Base-by-base conservation (phyloP, 257 asterid genomes). In the Gentiana straminea region DNA sequence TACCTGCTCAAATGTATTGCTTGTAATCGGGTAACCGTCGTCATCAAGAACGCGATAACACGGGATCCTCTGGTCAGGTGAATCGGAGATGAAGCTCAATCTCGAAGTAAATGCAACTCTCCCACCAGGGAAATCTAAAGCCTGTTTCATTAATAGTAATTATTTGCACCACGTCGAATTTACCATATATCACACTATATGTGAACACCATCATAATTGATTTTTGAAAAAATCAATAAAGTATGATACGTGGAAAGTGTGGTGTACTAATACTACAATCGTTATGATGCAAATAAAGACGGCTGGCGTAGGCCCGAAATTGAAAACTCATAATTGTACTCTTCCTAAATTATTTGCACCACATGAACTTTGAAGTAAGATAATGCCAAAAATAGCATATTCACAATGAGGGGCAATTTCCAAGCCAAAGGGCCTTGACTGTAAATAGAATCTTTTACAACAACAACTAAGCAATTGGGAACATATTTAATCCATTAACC, bases 1-100 rank as follows among this genome's bases (percentile, higher is more conserved):
- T 74, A 85, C 97, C 94, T 76, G 76, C 62, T 78, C 79, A 59
- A 72, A 79, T 62, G 5, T 72, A 68, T 68, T 63, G 62, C 83
- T 82, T 33, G 75, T 9, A 36, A 83, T 66, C 10, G 72, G 77
- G 64, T 58, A 69, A 47, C 97, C 98, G 66, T 88, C 73, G 9
- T 88, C 89, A 13, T 86, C 89, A 5, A 92, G 92, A 33, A 88
- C 94, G 0, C 91, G 89, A 64, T 81, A 92, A 68, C 98, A 92
- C 4, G 98, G 95, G 44, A 85, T 58, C 69, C 95, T 81, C 64
- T 77, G 77, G 12, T 72, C 84, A 2, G 80, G 3, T 38, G 84
- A 73, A 60, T 77, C 94, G 4, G 95, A 51, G 44, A 88, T 75
- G 78, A 92, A 88, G 43, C 70, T 67, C 82, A 85, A 83, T 55